These are phyloP conservation scores for Favolaschia claudopus DNA, from an alignment of 768 basidiomycete genomes.

Conservation along the genomic window DNA sequence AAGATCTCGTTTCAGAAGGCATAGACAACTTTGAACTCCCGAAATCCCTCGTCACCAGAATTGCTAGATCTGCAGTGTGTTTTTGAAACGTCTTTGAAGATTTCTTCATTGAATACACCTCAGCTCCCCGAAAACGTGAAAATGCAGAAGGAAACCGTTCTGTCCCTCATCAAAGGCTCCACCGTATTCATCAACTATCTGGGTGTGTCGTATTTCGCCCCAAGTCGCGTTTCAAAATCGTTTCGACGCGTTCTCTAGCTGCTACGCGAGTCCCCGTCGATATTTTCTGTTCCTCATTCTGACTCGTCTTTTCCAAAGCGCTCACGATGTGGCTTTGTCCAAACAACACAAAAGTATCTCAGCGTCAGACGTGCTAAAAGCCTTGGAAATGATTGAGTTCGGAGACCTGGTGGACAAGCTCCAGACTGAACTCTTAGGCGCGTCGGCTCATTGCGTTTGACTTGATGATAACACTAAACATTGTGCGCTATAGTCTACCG, in stretches of 20 bases:
- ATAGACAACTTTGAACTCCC: conserved; percentile 92
- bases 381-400: conserved; percentile 81
- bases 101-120: background rate
- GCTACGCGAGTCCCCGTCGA: conserved; percentile 50
- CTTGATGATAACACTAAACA: background rate
- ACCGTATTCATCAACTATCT: conserved; percentile 97
- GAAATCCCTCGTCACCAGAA: conserved; percentile 80
- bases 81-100: background rate
- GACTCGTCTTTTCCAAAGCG: conserved; percentile 52
- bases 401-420: conserved; percentile 71
- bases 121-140: conserved; percentile 88
- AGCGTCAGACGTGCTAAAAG: conserved; percentile 89
- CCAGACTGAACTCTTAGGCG: conserved; percentile 70
- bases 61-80: conserved; percentile 85
- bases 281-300: background rate
- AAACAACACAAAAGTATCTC: conserved; percentile 90
- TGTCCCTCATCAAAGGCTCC: conserved; percentile 86
- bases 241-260: conserved; percentile 41
- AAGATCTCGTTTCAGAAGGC: conserved; percentile 81
- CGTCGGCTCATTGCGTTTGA: conserved; percentile 25
- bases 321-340: conserved; percentile 86
- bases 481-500: conserved; percentile 62
- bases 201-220: conserved; percentile 55
- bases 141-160: conserved; percentile 87
- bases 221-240: conserved; percentile 5